Base-by-base conservation (phyloP, 345 rosid species). In the Gossypium thurberi region DNA sequence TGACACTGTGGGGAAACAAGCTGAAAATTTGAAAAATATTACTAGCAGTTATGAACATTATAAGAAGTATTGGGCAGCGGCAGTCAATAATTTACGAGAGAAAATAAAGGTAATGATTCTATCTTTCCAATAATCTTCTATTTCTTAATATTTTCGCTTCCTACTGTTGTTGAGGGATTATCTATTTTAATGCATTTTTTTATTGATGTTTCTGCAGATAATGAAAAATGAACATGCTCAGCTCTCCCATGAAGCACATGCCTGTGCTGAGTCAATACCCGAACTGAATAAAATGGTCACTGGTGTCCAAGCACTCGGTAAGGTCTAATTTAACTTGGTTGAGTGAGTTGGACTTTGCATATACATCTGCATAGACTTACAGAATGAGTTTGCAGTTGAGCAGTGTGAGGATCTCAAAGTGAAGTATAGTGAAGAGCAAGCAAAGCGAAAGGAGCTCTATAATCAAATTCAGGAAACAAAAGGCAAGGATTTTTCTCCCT, bases 261-360 rank as follows among this genome's bases (percentile, higher is more conserved):
- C 87, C 63, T 94, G 98, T 70, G 87, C 80, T 17, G 91, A 84
- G 75, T 87, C 98, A 17, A 86, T 94, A 79, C 97, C 97, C 0
- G 89, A 89, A 25, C 67, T 94, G 82, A 85, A 80, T 74, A 90
- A 85, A 76, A 94, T 94, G 99, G 92, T 90, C 70, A 80, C 61
- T 76, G 97, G 88, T 56, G 97, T 94, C 80, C 97, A 92, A 78
- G 91, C 91, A 78, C 80, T 94, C 60, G 97, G 99, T 94, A 87
- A 71, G 86, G 74, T 61, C 70, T 62, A 51, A 65, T 51, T 77
- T 11, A 48, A 26, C 42, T 40, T 57, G 43, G 67, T 58, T 47
- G 57, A 3, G 47, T 47, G 52, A 42, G 40, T 43, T 71, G 53
- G 65, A 65, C 23, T 72, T 74, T 79, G 18, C 56, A 43, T 42